These are phyloP conservation scores for Fusarium sp. DNA, from an alignment of 2,329 filamentous ascomycete species.

Conservation along the genomic window DNA sequence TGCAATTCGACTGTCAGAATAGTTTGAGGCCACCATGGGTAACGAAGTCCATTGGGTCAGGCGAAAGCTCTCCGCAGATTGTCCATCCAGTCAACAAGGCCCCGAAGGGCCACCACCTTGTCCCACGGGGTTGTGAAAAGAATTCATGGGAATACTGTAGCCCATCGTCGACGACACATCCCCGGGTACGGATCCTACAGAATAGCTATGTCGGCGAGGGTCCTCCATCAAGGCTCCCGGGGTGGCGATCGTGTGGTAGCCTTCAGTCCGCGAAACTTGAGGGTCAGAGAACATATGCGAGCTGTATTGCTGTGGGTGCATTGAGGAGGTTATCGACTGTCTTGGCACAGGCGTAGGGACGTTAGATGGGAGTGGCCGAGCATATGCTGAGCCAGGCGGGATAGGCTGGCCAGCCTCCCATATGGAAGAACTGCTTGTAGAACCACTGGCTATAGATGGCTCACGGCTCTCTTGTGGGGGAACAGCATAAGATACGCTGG, in stretches of 20 bases:
- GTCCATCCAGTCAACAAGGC: conserved; percentile 43
- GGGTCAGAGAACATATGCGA: conserved; percentile 41
- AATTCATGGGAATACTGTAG: conserved; percentile 47
- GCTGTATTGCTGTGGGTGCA: conserved; percentile 44
- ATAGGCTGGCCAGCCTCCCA: conserved; percentile 52
- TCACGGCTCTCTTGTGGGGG: conserved; percentile 53
- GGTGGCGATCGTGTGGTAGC: conserved; percentile 37
- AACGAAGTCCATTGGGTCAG: conserved; percentile 8
- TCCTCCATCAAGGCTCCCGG: conserved; percentile 46
- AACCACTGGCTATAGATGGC: conserved; percentile 52
- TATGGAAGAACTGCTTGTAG: conserved; percentile 51
- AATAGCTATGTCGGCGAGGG: conserved; percentile 46
- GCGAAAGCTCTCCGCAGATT: conserved; percentile 18
- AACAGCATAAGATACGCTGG: conserved; percentile 47
- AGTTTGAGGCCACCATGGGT: conserved; percentile 9
- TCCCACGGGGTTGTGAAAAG: conserved; percentile 40
- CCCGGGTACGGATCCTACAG: conserved; percentile 38
- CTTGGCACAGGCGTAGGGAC: conserved; percentile 41
- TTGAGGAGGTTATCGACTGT: conserved; percentile 41
- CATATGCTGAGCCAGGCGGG: conserved; percentile 45
- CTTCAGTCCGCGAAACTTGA: conserved; percentile 42
- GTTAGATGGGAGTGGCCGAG: conserved; percentile 47
- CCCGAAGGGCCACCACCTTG: conserved; percentile 39
- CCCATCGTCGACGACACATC: conserved; percentile 43
- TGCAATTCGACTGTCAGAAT: not conserved